These are phyloP conservation scores for Penicillium daleae DNA, from an alignment of 495 filamentous ascomycete species.

Conservation along the genomic window DNA sequence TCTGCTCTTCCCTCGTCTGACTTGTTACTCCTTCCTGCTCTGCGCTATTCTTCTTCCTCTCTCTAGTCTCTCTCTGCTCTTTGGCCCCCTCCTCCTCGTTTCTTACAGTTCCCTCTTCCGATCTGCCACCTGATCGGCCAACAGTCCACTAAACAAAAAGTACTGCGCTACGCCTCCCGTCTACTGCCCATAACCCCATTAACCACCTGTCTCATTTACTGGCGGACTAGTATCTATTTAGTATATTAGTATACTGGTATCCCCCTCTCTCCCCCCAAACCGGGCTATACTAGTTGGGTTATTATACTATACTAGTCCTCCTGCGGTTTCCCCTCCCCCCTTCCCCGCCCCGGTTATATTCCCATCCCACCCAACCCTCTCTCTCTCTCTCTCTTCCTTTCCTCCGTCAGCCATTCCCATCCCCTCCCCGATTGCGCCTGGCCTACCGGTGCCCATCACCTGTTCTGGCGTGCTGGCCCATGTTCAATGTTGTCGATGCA, in stretches of 20 bases:
- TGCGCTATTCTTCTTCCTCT: neutral
- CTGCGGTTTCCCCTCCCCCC: neutral
- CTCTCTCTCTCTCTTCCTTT: neutral
- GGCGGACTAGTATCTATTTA: neutral
- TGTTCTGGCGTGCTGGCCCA: slow-evolving; percentile 8
- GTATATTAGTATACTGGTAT: neutral
- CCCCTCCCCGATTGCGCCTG: neutral
- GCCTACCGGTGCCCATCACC: slow-evolving; percentile 5
- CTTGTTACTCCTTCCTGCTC: neutral
- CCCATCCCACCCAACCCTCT: neutral
- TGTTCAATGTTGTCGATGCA: slow-evolving; percentile 54
- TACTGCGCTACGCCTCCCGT: neutral
- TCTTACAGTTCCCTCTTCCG: neutral
- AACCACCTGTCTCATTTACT: neutral
- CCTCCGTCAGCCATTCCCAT: slow-evolving; percentile 9
- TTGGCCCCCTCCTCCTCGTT: neutral
- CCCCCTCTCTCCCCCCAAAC: neutral
- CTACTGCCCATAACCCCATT: neutral
- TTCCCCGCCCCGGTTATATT: slow-evolving; percentile 14
- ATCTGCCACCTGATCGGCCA: neutral
- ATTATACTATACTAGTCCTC: neutral
- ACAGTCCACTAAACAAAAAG: neutral
- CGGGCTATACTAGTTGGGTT: neutral
- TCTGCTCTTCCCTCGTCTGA: neutral
- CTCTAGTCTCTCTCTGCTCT: neutral